phyloP scores from a whole-genome alignment of 805 yeast genomes.

The Lipomyces japonicus region DNA sequence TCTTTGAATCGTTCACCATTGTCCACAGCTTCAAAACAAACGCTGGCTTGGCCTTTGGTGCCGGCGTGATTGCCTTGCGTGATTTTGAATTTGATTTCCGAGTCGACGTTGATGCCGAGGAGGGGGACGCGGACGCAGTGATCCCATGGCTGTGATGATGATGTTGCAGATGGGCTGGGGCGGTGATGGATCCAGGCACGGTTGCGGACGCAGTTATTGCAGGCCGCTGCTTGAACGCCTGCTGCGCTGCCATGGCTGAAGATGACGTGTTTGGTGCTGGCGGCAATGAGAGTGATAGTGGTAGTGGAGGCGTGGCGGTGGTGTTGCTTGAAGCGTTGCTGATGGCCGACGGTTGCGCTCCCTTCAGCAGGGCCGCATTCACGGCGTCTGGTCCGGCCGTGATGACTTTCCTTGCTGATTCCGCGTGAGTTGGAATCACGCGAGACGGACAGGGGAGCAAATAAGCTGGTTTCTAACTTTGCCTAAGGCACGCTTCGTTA shows the following conservation, averaged over 20 bases:
- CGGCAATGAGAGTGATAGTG: too few relatives aligned
- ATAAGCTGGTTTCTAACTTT: too few relatives aligned
- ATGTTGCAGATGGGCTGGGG: conserved; percentile 6
- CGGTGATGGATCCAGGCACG: conserved; percentile 28
- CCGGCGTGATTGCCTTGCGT: conserved; percentile 31
- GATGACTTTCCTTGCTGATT: too few relatives aligned
- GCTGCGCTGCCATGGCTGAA: too few relatives aligned
- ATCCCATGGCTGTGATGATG: too few relatives aligned
- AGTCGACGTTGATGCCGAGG: conserved; percentile 1
- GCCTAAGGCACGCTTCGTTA: too few relatives aligned
- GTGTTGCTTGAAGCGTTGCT: too few relatives aligned
- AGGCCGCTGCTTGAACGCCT: conserved; percentile 25
- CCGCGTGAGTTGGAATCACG: too few relatives aligned
- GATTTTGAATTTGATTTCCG: conserved; percentile 14
- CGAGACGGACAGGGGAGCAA: too few relatives aligned
- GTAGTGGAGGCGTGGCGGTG: too few relatives aligned
- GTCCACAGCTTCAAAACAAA: conserved; percentile 92
- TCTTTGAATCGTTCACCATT: conserved; percentile 82
- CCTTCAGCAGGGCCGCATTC: conserved; percentile 13
- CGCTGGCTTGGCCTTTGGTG: conserved; percentile 57
- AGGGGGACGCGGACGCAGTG: neutral
- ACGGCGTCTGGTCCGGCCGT: conserved; percentile 20
- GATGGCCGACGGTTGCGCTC: conserved; percentile 13
- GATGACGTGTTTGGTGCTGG: too few relatives aligned
- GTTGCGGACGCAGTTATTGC: conserved; percentile 20